phyloP scores from a whole-genome alignment of 148 eudicot species.

The Vaccinium macrocarpon region DNA sequence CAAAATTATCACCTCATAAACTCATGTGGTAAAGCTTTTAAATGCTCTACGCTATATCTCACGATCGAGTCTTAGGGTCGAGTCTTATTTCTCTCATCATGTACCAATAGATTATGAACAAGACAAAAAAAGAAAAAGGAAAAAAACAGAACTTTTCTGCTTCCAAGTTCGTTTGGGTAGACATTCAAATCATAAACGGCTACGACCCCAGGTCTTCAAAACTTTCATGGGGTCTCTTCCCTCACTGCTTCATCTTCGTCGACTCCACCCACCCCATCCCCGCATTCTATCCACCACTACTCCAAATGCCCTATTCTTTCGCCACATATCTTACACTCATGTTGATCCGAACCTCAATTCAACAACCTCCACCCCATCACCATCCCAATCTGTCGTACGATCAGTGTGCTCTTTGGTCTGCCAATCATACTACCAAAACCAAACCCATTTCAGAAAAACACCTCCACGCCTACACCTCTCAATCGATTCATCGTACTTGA shows the following conservation, averaged over 20 bases:
- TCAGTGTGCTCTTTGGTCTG: slow-evolving; percentile 53
- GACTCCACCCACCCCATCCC: background rate
- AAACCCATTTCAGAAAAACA: slow-evolving; percentile 35
- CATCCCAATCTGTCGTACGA: slow-evolving; percentile 43
- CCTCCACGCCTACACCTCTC: slow-evolving; percentile 44
- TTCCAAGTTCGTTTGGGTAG: no score
- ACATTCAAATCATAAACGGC: background rate
- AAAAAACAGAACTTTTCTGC: no score
- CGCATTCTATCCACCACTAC: background rate
- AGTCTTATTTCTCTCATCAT: no score
- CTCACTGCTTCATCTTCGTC: background rate
- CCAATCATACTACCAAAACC: slow-evolving; percentile 53
- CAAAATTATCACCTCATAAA: no score
- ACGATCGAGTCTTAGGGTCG: no score
- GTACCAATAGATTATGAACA: no score
- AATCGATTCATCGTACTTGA: slow-evolving; percentile 34
- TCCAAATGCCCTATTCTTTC: slow-evolving; percentile 4
- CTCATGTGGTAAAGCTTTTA: no score
- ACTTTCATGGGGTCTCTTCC: background rate
- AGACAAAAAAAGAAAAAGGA: no score
- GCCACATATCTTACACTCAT: background rate
- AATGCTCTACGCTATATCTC: no score
- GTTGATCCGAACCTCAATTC: slow-evolving; percentile 1
- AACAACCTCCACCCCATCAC: slow-evolving; percentile 12
- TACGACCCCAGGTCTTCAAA: background rate